Evolutionary conservation across 2,329 filamentous ascomycete genomes (phyloP).

Genomic region (Aspergillus terreus): DNA sequence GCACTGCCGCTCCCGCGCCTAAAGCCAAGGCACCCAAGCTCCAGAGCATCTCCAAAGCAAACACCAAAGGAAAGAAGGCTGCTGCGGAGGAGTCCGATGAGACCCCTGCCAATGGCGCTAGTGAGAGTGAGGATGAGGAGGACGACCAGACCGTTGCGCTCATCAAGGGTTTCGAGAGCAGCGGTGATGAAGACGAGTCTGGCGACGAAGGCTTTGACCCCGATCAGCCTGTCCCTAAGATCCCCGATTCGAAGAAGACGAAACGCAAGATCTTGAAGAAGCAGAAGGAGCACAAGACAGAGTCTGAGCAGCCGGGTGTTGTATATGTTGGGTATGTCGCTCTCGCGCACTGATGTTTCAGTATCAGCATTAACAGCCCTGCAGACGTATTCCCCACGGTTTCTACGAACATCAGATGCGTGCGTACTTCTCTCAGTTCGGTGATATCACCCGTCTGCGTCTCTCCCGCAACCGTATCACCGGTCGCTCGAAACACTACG

Average conservation of each 20-base stretch:
- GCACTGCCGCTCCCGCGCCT: slow-evolving; percentile 26
- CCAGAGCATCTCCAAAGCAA: slow-evolving; percentile 18
- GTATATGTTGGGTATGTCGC: slow-evolving; percentile 69
- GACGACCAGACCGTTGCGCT: slow-evolving; percentile 54
- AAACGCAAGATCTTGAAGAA: slow-evolving; percentile 51
- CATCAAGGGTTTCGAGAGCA: slow-evolving; percentile 55
- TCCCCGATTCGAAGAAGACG: slow-evolving; percentile 44
- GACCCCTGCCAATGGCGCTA: slow-evolving; percentile 14
- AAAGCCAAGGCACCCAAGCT: slow-evolving; percentile 31
- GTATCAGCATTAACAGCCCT: slow-evolving; percentile 13
- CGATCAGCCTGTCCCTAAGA: slow-evolving; percentile 40
- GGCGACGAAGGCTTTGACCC: slow-evolving; percentile 46
- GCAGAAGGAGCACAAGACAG: slow-evolving; percentile 42
- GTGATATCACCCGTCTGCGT: slow-evolving; percentile 71
- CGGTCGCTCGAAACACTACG: slow-evolving; percentile 87
- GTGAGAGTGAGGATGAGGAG: slow-evolving; percentile 30
- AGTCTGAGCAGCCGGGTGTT: slow-evolving; percentile 60
- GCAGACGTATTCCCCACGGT: slow-evolving; percentile 76
- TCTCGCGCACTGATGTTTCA: slow-evolving; percentile 3
- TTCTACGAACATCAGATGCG: slow-evolving; percentile 98
- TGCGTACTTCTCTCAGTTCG: slow-evolving; percentile 91
- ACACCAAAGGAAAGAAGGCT: slow-evolving; percentile 40
- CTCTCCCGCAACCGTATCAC: slow-evolving; percentile 90
- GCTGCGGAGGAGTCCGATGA: slow-evolving; percentile 32
- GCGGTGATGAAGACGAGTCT: slow-evolving; percentile 50